Percentiles rank a stretch among this genome's conserved stretches.
phyloP scores from a whole-genome alignment of 345 rosid genomes.

The Microthlaspi erraticum region DNA sequence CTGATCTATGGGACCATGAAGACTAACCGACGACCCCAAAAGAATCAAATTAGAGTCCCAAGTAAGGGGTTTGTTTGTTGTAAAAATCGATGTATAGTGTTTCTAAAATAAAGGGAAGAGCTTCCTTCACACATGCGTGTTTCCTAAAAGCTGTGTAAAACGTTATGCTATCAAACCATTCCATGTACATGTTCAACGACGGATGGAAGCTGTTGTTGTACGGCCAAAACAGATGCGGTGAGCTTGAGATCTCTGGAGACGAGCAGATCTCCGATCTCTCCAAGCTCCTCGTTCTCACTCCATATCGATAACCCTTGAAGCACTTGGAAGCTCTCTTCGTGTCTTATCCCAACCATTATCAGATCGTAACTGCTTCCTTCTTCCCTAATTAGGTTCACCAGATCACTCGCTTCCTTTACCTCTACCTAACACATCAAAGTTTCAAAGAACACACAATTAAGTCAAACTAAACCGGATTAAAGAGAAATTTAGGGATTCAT shows the following conservation, averaged over 20 bases:
- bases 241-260: slow-evolving; percentile 41
- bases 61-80: background rate
- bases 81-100: background rate
- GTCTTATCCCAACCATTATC: slow-evolving; percentile 49
- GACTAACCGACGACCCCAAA: slow-evolving; percentile 34
- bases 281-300: slow-evolving; percentile 47
- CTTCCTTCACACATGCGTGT: too few species aligned
- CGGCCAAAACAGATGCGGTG: slow-evolving; percentile 39
- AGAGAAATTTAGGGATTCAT: background rate
- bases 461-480: background rate
- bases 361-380: slow-evolving; percentile 40
- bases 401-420: slow-evolving; percentile 28
- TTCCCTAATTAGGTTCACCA: slow-evolving; percentile 9
- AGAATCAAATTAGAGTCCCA: background rate
- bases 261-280: slow-evolving; percentile 49
- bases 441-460: background rate
- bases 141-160: slow-evolving; percentile 6
- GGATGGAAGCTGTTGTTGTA: slow-evolving; percentile 46
- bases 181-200: slow-evolving; percentile 31
- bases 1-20: slow-evolving; percentile 66
- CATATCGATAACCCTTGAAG: slow-evolving; percentile 46
- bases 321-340: slow-evolving; percentile 21
- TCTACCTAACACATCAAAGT: background rate
- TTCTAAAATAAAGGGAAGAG: background rate
- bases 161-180: background rate